Percentiles rank a stretch among this genome's conserved stretches.
phyloP scores from a whole-genome alignment of 768 basidiomycete species.

The Suillus luteus region DNA sequence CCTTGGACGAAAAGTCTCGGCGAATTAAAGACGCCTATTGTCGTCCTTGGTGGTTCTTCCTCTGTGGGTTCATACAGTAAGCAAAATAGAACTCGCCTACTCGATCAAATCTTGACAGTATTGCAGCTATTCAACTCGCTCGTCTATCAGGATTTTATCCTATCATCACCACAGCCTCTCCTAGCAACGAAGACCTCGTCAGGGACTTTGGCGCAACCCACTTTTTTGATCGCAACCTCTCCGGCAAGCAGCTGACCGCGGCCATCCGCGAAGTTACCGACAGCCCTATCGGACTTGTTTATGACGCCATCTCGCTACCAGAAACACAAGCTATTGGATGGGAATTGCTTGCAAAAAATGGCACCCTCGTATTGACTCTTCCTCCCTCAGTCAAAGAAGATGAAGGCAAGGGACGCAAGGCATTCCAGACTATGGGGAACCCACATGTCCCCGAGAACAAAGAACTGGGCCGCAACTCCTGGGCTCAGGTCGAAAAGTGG shows the following conservation, averaged over 20 bases:
- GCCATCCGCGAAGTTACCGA: constrained; percentile 32
- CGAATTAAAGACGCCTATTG: constrained; percentile 44
- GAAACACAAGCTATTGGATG: constrained; percentile 39
- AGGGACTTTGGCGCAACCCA: constrained; percentile 42
- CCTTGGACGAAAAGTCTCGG: constrained; percentile 31
- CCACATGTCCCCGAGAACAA: constrained; percentile 16
- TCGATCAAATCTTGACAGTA: background rate
- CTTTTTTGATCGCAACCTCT: constrained; percentile 37
- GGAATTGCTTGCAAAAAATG: constrained; percentile 35
- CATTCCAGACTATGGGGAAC: constrained; percentile 24
- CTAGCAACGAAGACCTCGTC: constrained; percentile 31
- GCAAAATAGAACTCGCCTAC: constrained; percentile 18
- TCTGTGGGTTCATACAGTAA: constrained; percentile 50
- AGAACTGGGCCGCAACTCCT: constrained; percentile 10
- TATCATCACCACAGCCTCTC: constrained; percentile 43
- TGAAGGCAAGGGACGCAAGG: constrained; percentile 23
- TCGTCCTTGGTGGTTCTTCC: constrained; percentile 50
- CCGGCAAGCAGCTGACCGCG: constrained; percentile 18
- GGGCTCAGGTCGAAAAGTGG: constrained; percentile 27
- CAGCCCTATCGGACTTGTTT: constrained; percentile 24
- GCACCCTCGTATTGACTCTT: constrained; percentile 35
- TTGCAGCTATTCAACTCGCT: constrained; percentile 42
- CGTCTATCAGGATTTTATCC: constrained; percentile 42
- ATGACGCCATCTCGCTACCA: constrained; percentile 35
- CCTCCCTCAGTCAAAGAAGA: constrained; percentile 25